phyloP scores from a whole-genome alignment of 108 stramenopile species.

The Phaeodactylum tricornutum region DNA sequence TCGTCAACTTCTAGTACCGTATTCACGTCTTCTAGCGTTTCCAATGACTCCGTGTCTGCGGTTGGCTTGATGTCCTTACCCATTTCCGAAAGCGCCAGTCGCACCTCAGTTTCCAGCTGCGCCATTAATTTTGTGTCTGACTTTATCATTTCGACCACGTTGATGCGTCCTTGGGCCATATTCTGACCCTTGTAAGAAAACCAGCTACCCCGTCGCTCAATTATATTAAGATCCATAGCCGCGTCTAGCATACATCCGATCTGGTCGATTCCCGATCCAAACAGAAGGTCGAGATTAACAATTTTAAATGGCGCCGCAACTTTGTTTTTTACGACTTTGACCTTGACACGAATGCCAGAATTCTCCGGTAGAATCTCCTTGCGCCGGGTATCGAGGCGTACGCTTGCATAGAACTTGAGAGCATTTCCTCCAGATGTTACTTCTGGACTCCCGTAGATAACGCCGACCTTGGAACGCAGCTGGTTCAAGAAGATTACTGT shows the following conservation, averaged over 20 bases:
- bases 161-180: slow-evolving; percentile 76
- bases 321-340: slow-evolving; percentile 96
- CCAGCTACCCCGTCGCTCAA: slow-evolving; percentile 84
- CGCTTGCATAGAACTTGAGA: slow-evolving; percentile 88
- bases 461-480: slow-evolving; percentile 79
- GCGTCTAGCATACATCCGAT: slow-evolving; percentile 82
- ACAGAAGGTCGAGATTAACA: slow-evolving; percentile 79
- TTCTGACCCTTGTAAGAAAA: slow-evolving; percentile 62
- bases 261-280: slow-evolving; percentile 79
- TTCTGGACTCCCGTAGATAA: slow-evolving; percentile 88
- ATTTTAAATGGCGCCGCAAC: slow-evolving; percentile 87
- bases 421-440: slow-evolving; percentile 95
- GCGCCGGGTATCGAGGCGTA: slow-evolving; percentile 81
- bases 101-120: slow-evolving; percentile 48
- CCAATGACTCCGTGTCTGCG: too few species aligned
- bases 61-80: slow-evolving; percentile 4
- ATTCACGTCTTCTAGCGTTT: too few species aligned
- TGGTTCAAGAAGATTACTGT: slow-evolving; percentile 94
- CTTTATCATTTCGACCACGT: slow-evolving; percentile 53
- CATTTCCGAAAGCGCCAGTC: slow-evolving; percentile 31
- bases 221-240: slow-evolving; percentile 66
- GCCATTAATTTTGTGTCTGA: slow-evolving; percentile 33
- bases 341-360: slow-evolving; percentile 78
- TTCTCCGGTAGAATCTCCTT: slow-evolving; percentile 89
- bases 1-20: too few species aligned